phyloP scores from a whole-genome alignment of 257 asterid species.

The Forsythia suspensa region DNA sequence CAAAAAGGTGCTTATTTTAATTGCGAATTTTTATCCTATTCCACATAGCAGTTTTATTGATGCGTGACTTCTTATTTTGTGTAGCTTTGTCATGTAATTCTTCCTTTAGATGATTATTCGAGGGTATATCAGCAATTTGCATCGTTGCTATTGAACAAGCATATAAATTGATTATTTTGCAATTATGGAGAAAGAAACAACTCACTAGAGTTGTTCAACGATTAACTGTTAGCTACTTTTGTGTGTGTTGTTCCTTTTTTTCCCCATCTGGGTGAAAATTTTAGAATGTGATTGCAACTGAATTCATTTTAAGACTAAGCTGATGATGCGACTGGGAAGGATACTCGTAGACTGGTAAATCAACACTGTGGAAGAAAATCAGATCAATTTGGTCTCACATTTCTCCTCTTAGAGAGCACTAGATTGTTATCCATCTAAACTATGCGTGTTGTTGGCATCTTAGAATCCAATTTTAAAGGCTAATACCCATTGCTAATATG shows the following conservation, averaged over 20 bases:
- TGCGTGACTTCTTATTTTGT: neutral
- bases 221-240: neutral
- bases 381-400: neutral
- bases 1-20: conserved; percentile 57
- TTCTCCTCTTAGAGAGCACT: no score
- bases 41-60: neutral
- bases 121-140: neutral
- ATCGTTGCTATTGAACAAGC: neutral
- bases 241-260: neutral
- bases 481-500: neutral
- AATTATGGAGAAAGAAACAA: neutral
- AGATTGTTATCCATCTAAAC: no score
- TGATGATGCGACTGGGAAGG: neutral
- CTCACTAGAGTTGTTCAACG: neutral
- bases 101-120: neutral
- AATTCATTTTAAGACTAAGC: neutral
- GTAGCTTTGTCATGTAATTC: neutral
- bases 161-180: neutral
- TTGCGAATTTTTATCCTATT: neutral
- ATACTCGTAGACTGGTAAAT: neutral
- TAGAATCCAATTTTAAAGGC: neutral
- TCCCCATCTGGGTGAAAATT: neutral
- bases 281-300: neutral
- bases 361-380: neutral
- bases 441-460: neutral